Conservation (phyloP, 805 yeast genomes). For the Priceomyces castillae region DNA sequence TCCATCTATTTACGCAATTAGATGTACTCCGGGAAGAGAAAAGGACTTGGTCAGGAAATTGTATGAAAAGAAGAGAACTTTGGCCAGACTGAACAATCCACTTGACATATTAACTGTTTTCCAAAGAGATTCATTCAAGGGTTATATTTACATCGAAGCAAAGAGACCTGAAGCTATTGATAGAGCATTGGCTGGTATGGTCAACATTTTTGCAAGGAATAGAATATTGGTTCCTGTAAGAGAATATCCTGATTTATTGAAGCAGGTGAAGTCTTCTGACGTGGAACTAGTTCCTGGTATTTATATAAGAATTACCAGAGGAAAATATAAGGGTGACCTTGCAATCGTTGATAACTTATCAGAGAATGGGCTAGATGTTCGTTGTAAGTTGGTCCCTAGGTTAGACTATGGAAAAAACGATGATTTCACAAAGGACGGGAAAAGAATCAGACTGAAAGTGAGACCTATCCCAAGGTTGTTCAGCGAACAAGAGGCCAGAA, state of each 20-base stretch:
- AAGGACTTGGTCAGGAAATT: constrained; percentile 84
- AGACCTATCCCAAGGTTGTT: constrained; percentile 87
- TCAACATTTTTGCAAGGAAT: constrained; percentile 71
- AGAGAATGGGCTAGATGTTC: constrained; percentile 94
- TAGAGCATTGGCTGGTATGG: constrained; percentile 83
- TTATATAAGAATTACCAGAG: constrained; percentile 86
- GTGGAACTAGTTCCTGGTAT: constrained; percentile 88
- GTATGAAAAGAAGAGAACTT: constrained; percentile 76
- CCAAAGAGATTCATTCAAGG: constrained; percentile 90
- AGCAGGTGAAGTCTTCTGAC: constrained; percentile 85
- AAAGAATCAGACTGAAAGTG: constrained; percentile 50
- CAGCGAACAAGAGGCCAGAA: constrained; percentile 83
- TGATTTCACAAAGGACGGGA: constrained; percentile 48
- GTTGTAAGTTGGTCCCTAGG: constrained; percentile 89
- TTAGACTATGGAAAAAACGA: constrained; percentile 79
- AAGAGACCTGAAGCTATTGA: constrained; percentile 89
- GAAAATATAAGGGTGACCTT: constrained; percentile 88
- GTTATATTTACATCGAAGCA: constrained; percentile 93
- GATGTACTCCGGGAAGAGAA: constrained; percentile 91
- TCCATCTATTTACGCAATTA: constrained; percentile 93
- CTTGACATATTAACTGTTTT: constrained; percentile 84
- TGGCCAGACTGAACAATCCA: constrained; percentile 72
- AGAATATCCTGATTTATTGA: constrained; percentile 88
- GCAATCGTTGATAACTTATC: constrained; percentile 91
- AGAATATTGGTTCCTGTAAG: constrained; percentile 90